Conservation (phyloP, 306 rosid genomes). For the Nissolia schottii region DNA sequence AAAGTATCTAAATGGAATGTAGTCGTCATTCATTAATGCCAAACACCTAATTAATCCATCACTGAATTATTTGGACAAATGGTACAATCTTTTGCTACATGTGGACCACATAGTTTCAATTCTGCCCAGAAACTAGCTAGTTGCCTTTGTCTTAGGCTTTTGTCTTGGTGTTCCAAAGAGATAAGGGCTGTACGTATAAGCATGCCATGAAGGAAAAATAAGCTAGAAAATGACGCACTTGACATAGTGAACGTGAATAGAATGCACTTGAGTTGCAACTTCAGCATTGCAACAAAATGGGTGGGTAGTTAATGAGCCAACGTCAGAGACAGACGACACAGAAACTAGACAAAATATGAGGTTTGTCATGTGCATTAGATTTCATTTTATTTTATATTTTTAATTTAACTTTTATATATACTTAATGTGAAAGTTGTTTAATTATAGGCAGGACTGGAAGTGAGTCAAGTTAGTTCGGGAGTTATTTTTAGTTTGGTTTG, state of each 20-base stretch:
- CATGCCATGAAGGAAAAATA: neutral
- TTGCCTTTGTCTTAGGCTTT: no score
- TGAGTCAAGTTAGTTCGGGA: neutral
- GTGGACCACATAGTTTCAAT: neutral
- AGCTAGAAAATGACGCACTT: neutral
- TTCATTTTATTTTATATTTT: no score
- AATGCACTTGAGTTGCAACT: neutral
- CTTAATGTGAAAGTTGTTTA: no score
- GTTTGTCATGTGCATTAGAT: neutral
- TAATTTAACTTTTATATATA: no score
- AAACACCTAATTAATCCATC: neutral
- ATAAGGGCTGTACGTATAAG: no score
- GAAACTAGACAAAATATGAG: neutral
- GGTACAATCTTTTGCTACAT: neutral
- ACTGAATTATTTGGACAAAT: neutral
- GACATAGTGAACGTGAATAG: no score
- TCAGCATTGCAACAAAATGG: neutral
- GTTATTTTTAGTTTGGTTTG: neutral
- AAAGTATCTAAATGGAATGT: neutral
- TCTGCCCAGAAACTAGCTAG: no score
- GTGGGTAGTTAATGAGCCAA: slow-evolving; percentile 8
- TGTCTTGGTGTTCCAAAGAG: neutral
- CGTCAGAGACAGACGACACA: slow-evolving; percentile 8
- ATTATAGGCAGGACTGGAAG: neutral
- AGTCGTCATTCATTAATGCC: neutral